phyloP scores from a whole-genome alignment of 2,329 filamentous ascomycete genomes.

The Trichoderma citrinoviride region DNA sequence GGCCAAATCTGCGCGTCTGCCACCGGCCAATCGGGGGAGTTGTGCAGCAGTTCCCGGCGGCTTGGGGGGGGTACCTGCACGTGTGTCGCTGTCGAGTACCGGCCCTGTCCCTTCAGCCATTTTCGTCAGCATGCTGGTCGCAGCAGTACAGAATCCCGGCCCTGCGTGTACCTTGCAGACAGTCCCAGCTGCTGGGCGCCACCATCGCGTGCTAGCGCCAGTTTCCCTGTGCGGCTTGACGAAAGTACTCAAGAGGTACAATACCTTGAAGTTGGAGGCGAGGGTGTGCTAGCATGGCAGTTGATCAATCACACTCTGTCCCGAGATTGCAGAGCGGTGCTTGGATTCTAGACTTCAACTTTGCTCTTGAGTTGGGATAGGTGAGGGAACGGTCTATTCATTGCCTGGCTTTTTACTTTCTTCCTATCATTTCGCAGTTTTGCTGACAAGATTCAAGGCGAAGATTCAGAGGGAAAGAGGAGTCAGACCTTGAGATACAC shows the following conservation, averaged over 20 bases:
- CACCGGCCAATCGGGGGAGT: slow-evolving; percentile 25
- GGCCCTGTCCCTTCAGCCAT: not conserved
- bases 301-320: too few species aligned
- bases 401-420: too few species aligned
- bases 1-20: slow-evolving; percentile 6
- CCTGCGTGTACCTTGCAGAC: slow-evolving; percentile 7
- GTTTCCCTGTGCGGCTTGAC: not conserved
- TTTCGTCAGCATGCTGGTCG: slow-evolving; percentile 7
- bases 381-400: too few species aligned
- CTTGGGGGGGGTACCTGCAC: slow-evolving; percentile 16
- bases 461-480: too few species aligned
- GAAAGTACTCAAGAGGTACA: not conserved
- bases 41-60: slow-evolving; percentile 22
- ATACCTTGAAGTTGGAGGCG: not conserved
- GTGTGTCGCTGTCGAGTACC: slow-evolving; percentile 1
- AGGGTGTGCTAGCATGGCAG: too few species aligned
- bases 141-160: not conserved
- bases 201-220: not conserved
- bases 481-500: too few species aligned
- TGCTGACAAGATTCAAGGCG: too few species aligned
- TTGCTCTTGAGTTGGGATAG: too few species aligned
- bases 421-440: too few species aligned
- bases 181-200: slow-evolving; percentile 8
- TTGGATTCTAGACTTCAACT: too few species aligned
- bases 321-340: too few species aligned